Base-by-base conservation (phyloP, 441 rosid species). In the Euphorbia schlechtendalii region DNA sequence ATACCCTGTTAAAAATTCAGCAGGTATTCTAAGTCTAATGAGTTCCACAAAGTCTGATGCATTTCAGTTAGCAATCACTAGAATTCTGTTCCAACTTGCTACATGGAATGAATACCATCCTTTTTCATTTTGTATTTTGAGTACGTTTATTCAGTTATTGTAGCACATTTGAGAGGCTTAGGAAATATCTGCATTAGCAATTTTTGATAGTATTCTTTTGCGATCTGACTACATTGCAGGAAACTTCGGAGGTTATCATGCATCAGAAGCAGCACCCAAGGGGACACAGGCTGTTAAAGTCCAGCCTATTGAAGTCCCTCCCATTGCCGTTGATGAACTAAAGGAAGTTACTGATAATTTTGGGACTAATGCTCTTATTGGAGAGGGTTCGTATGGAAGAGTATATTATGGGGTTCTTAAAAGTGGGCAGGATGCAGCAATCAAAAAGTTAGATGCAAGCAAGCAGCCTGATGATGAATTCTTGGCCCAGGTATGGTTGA, bases 351-450 rank as follows among this genome's bases (percentile, higher is more conserved):
- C 98, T 0, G 85, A 64, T 77, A 78, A 71, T 84, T 94, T 68
- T 88, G 96, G 88, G 59, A 67, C 87, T 1, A 74, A 54, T 78
- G 69, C 94, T 68, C 81, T 94, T 81, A 89, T 94, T 76, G 99
- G 98, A 13, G 99, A 94, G 81, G 96, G 99, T 54, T 94, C 98
- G 0, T 94, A 90, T 73, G 99, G 98, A 74, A 87, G 94, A 72
- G 98, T 91, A 10, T 92, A 83, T 59, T 91, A 89, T 73, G 89
- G 83, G 45, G 83, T 83, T 38, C 87, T 74, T 70, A 79, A 84
- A 63, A 69, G 70, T 67, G 87, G 72, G 72, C 92, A 87, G 51
- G 80, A 79, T 14, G 78, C 91, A 67, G 98, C 96, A 24, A 88
- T 94, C 17, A 94, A 94, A 73, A 94, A 89, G 71, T 86, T 94